Base-by-base conservation (phyloP, 108 stramenopile genomes). In the Fistulifera pelliculosa region DNA sequence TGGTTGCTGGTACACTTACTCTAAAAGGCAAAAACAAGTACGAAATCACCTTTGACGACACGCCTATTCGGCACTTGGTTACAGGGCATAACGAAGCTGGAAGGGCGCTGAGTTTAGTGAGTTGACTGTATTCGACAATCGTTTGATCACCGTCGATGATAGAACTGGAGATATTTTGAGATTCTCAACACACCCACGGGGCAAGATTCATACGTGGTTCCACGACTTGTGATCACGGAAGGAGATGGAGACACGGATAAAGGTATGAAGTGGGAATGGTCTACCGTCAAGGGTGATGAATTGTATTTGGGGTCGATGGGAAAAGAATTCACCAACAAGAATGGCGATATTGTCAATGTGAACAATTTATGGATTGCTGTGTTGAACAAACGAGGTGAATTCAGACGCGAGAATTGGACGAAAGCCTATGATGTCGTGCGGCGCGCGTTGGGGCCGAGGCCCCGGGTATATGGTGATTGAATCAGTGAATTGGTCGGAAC, bases 251-350 rank as follows among this genome's bases (percentile, higher is more conserved):
- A 87, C 49, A 85, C 92, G 23, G 94, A 95, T 61, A 96, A 96
- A 73, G 96, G 96, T 43, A 93, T 95, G 91, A 86, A 86, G 57
- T 85, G 89, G 85, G 96, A 96, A 62, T 96, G 96, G 96, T 74
- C 89, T 11, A 96, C 96, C 2, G 81, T 91, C 41, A 95, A 95
- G 72, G 74, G 93, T 64, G 87, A 78, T 38, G 81, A 90, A 48
- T 69, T 96, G 41, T 78, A 79, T 45, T 69, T 94, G 64, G 96
- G 96, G 25, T 83, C 74, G 41, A 91, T 91, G 90, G 96, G 96
- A 1, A 96, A 96, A 70, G 94, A 94, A 65, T 96, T 76, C 59
- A 95, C 94, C 0, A 56, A 65, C 28, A 68, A 72, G 1, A 81
- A 82, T 71, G 94, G 92, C 39, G 48, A 65, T 19, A 71, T 96